Evolutionary conservation across 306 rosid genomes (phyloP).

Genomic region (Quercus variabilis): DNA sequence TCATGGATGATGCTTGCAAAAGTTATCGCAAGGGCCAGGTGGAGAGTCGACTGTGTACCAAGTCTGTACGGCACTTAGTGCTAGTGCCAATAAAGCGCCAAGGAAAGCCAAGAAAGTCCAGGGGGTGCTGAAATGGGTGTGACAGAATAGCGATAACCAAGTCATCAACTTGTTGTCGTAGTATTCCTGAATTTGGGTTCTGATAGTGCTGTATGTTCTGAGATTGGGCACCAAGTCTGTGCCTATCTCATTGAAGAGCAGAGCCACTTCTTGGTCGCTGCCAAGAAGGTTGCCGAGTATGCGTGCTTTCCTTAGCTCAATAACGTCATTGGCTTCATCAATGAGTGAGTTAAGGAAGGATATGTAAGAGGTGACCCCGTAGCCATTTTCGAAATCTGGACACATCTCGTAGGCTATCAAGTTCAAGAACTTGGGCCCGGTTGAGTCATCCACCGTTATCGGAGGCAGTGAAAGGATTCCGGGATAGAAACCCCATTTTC

Average conservation of each 20-base stretch:
- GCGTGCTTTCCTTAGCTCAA: background rate
- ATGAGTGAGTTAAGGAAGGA: conserved; percentile 34
- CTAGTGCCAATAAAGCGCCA: conserved; percentile 2
- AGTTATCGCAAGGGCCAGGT: background rate
- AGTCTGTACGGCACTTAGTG: conserved; percentile 6
- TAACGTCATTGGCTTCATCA: conserved; percentile 32
- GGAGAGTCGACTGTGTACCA: background rate
- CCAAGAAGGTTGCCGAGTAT: conserved; percentile 31
- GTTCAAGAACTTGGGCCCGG: conserved; percentile 15
- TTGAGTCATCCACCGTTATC: conserved; percentile 14
- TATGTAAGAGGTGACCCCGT: conserved; percentile 22
- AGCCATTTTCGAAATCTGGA: conserved; percentile 28
- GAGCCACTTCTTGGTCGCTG: conserved; percentile 37
- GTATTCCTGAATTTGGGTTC: background rate
- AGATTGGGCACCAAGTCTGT: conserved; percentile 14
- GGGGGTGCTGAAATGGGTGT: conserved; percentile 27
- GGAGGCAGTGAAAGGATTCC: conserved; percentile 16
- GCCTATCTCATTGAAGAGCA: conserved; percentile 31
- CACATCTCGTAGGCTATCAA: conserved; percentile 38
- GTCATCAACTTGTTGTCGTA: background rate
- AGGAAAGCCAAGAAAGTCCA: conserved; percentile 25
- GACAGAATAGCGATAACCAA: conserved; percentile 20
- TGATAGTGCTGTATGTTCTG: background rate
- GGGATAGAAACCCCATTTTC: no score
- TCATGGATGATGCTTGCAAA: no score